Evolutionary conservation across 192 early-diverging fungal genomes (phyloP), one percentile per base, ranked within the genome.

Genomic region (Coemansia sp.): DNA sequence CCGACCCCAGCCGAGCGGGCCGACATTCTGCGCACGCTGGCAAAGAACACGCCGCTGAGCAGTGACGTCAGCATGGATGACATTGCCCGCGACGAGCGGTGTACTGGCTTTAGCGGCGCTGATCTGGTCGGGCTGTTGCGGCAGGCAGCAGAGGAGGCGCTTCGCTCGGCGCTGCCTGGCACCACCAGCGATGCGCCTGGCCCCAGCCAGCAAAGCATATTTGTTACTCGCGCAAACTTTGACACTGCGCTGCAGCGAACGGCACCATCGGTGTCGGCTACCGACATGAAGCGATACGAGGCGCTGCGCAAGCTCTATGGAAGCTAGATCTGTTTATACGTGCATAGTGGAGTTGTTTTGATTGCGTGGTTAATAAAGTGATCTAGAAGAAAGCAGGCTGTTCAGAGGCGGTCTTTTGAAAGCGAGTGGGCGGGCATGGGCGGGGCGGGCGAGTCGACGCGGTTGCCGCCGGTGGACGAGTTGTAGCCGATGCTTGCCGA

Each of bases 21-120:
- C 5, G 92, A 94, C 38, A 99, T 99, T 43, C 68, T 99, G 43
- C 83, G 78, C 17, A 95, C 93, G 3, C 65, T 98, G 11, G 7
- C 61, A 9, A 62, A 86, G 11, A 86, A 88, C 43, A 95, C 93
- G 1, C 96, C 96, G 14, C 71, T 97, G 31, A 61, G 83, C 1
- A 75, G 82, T 45, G 84, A 94, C 21, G 77, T 84, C 2, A 52
- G 68, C 21, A 69, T 93, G 41, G 67, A 68, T 26, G 65, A 65
- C 11, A 70, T 93, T 17, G 91, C 91, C 0, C 62, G 74, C 4
- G 87, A 93, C 65, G 50, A 65, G 29, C 82, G 86, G 3, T 92
- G 92, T 67, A 83, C 88, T 27, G 85, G 89, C 41, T 87, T 90
- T 55, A 88, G 87, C 62, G 91, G 91, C 56, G 91, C 91, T 10